Conservation (phyloP, 257 asterid genomes). For the Solanum ahanhuiri region DNA sequence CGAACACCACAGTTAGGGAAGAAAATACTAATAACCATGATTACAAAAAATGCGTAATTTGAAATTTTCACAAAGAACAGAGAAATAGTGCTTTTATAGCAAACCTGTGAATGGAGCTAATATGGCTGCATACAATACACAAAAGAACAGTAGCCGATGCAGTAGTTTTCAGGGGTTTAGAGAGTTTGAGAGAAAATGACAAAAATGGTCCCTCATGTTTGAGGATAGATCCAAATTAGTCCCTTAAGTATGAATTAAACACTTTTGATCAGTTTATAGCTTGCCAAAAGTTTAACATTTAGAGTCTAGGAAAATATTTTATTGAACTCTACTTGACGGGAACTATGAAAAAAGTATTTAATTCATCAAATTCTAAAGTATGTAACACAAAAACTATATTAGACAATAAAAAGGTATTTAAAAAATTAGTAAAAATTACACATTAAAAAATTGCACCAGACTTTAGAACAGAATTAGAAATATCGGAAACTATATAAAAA, state of each 20-base stretch:
- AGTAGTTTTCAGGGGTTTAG: background rate
- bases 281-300: background rate
- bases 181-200: background rate
- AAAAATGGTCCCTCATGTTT: background rate
- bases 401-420: background rate
- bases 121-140: background rate
- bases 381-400: background rate
- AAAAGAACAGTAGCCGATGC: background rate
- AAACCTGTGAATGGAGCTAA: background rate
- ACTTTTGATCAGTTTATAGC: background rate
- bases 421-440: background rate
- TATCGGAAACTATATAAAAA: no score
- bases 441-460: rapidly evolving
- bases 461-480: no score
- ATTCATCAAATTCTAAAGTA: background rate
- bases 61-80: background rate
- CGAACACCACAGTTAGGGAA: background rate
- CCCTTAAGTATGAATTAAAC: background rate
- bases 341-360: background rate
- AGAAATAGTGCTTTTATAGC: background rate
- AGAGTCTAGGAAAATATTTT: background rate
- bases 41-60: background rate
- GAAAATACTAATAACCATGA: background rate
- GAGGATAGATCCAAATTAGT: background rate
- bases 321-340: background rate